Conservation (phyloP, 352 stramenopile genomes). For the Pythium plurisporium region DNA sequence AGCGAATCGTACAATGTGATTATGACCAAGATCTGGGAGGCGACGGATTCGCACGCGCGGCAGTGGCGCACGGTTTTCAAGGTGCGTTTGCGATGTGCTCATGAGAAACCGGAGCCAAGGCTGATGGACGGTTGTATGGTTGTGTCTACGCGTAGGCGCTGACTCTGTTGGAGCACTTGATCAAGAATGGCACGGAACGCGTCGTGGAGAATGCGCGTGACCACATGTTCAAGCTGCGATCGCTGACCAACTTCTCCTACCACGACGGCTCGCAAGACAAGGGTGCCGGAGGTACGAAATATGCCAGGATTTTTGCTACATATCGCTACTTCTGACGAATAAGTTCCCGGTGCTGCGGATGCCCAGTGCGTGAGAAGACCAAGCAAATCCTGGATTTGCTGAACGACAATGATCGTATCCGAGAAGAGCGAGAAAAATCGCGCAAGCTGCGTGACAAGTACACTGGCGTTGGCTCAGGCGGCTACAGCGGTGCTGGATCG, state of each 20-base stretch:
- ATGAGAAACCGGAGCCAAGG: not conserved
- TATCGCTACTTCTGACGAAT: too few relatives aligned
- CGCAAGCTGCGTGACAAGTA: slow-evolving; percentile 85
- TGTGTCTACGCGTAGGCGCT: slow-evolving; percentile 36
- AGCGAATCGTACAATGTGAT: slow-evolving; percentile 88
- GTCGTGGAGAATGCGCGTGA: slow-evolving; percentile 96
- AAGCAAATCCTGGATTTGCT: slow-evolving; percentile 86
- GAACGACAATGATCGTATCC: slow-evolving; percentile 87
- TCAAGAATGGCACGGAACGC: slow-evolving; percentile 98
- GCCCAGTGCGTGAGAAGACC: slow-evolving; percentile 82
- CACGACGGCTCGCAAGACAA: slow-evolving; percentile 85
- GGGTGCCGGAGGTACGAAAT: slow-evolving; percentile 70
- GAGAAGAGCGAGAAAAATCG: slow-evolving; percentile 84
- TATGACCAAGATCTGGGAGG: slow-evolving; percentile 95
- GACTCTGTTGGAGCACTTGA: slow-evolving; percentile 95
- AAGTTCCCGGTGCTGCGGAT: too few relatives aligned
- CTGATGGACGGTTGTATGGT: not conserved
- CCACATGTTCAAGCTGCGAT: slow-evolving; percentile 91
- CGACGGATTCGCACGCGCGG: slow-evolving; percentile 80
- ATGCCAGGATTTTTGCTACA: too few relatives aligned
- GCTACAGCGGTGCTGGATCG: slow-evolving; percentile 26
- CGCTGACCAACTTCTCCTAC: slow-evolving; percentile 87
- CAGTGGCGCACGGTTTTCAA: slow-evolving; percentile 98
- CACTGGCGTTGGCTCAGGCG: slow-evolving; percentile 64
- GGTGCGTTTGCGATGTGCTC: slow-evolving; percentile 24